phyloP scores from a whole-genome alignment of 164 flowering plant species.

The Umbellularia californica region DNA sequence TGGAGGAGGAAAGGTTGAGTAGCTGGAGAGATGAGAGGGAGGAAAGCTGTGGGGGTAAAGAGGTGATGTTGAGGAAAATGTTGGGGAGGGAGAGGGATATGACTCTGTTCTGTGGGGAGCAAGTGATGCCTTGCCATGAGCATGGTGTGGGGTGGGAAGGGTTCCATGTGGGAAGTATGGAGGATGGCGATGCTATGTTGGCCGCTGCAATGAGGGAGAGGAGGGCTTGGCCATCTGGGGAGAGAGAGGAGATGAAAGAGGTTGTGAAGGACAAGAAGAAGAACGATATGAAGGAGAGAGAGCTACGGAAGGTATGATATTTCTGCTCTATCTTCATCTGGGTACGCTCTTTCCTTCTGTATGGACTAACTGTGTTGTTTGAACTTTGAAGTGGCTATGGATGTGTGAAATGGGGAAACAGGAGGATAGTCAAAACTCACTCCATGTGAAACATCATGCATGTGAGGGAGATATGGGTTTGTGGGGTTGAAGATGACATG shows the following conservation, averaged over 20 bases:
- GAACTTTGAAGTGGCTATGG: background rate
- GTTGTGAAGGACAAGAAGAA: conserved; percentile 13
- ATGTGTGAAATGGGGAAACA: background rate
- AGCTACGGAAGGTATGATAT: background rate
- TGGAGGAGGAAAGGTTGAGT: conserved; percentile 89
- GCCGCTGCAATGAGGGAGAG: conserved; percentile 61
- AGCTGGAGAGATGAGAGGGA: conserved; percentile 84
- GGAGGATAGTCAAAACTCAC: conserved; percentile 20
- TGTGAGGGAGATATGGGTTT: conserved; percentile 34
- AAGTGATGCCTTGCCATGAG: conserved; percentile 88
- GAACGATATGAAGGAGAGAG: conserved; percentile 14
- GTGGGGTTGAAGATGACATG: conserved; percentile 21
- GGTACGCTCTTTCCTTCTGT: background rate
- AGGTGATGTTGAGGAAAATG: conserved; percentile 79
- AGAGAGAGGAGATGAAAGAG: conserved; percentile 34
- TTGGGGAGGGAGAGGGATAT: conserved; percentile 80
- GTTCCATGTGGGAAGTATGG: conserved; percentile 75
- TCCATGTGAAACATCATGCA: conserved; percentile 50
- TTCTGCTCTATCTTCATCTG: conserved; percentile 27
- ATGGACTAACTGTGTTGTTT: background rate
- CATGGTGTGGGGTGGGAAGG: conserved; percentile 74
- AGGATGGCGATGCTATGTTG: conserved; percentile 33
- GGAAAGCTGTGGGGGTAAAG: conserved; percentile 57
- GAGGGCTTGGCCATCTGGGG: conserved; percentile 84
- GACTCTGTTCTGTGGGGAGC: conserved; percentile 74